Evolutionary conservation across 2,329 filamentous ascomycete genomes (phyloP), one percentile per base, ranked within the genome.

Genomic region (Mycocentrospora acerina): DNA sequence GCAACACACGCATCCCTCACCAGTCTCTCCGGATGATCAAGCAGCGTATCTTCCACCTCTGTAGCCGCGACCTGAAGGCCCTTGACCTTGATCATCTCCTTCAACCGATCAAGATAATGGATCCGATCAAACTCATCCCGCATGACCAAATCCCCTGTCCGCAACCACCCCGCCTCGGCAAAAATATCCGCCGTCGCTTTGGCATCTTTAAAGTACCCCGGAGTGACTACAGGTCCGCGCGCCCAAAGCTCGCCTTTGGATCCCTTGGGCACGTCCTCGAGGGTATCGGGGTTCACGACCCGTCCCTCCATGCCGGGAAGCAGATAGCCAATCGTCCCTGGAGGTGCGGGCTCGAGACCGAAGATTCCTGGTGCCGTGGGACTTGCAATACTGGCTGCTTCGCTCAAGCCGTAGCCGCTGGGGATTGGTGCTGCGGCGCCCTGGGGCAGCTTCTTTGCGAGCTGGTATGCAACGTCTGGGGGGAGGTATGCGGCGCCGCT

Each of bases 61-160:
- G 71, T 72, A 2, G 73, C 73, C 6, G 72, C 69, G n/a, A 75
- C 71, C 57, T 75, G 72, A 26, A 72, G 62, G 3, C 73, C 73
- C 50, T 74, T 74, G 10, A 73, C 71, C 41, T 74, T 75, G 46
- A 74, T 74, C 32, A 74, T 62, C 42, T 74, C 67, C 52, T 72
- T 64, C 8, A 59, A 32, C 7, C 67, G 58, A 45, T 72, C 70
- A 3, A 71, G 44, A 27, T 59, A 61, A 24, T 51, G 46, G 4
- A 61, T 48, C 2, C 53, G 32, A 38, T 62, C 59, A 1, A 40
- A 18, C 32, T 56, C 46, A 37, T 64, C 60, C 4, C 59, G 44
- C 43, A 51, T 39, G 2, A 62, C 53, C 10, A 61, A 31, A 40
- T 64, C 60, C 1, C 59, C 60, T 1, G 60, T 60, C 4, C 57